Evolutionary conservation across 768 basidiomycete genomes (phyloP), one percentile per base, ranked within the genome.

Genomic region (Termitomyces sp.): DNA sequence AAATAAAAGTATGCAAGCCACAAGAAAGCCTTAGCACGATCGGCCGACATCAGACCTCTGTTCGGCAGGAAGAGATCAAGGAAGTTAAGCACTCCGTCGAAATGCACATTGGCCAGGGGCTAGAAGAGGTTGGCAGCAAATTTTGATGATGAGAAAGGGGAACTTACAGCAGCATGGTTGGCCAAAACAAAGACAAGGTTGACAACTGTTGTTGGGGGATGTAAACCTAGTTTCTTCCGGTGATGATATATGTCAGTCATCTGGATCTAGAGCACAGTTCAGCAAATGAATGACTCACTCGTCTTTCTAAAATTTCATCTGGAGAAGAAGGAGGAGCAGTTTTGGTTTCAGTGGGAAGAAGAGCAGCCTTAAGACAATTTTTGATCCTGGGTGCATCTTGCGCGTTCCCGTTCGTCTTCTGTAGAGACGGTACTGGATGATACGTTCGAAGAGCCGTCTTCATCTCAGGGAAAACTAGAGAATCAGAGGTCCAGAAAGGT

Each of bases 301-400:
- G 75, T 72, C 82, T 86, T 52, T 75, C 75, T 49, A 89, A 72
- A 52, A 95, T 83, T 62, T 91, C 90, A 30, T 82, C 81, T 2
- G 91, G 88, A 2, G 83, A 86, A 21, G 86, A 83, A 12, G 91
- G 89, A 42, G 84, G 83, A 44, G 82, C 73, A 1, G 75, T 73
- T 67, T 80, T 85, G 60, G 78, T 72, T 66, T 95, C 92, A 51
- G 79, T 79, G 41, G 87, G 80, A 33, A 93, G 77, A 23, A 87
- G 74, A 35, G 87, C 87, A 40, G 87, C 90, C 67, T 94, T 94
- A 50, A 95, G 77, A 67, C 88, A 89, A 60, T 91, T 91, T 71
- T 95, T 95, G 70, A 95, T 91, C 58, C 93, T 83, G 21, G 93
- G 92, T 41, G 92, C 92, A 68, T 95, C 92, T 68, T 94, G 91